These are phyloP conservation scores for Schizosaccharomyces japonicus DNA, from an alignment of 805 yeast genomes.

Conservation along the genomic window DNA sequence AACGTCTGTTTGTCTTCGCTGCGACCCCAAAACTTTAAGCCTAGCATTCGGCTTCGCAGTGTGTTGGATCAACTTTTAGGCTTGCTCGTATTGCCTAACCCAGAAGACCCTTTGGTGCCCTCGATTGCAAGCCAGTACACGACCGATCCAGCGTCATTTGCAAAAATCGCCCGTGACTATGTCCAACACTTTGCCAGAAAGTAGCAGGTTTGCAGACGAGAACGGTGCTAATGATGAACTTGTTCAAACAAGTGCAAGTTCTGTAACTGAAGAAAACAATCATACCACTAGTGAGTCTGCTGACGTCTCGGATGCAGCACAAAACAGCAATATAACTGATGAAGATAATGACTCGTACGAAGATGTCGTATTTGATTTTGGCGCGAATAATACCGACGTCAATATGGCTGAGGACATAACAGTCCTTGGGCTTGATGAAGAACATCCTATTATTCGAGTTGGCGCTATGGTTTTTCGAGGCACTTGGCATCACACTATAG, in stretches of 20 bases:
- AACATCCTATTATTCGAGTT: neutral
- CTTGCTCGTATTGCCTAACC: neutral
- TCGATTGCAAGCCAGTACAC: neutral
- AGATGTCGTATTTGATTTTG: neutral
- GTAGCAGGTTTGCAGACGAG: neutral
- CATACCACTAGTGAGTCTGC: too few species aligned
- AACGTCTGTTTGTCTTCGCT: neutral
- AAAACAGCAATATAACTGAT: too few species aligned
- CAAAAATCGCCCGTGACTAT: neutral
- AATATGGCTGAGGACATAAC: neutral
- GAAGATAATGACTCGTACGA: neutral
- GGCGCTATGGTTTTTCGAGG: slow-evolving; percentile 2
- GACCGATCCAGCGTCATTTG: slow-evolving; percentile 1
- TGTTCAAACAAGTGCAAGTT: too few species aligned
- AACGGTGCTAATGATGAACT: neutral
- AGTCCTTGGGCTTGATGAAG: neutral
- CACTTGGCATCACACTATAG: neutral
- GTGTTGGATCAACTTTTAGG: neutral
- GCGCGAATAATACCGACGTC: neutral
- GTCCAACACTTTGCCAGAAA: slow-evolving; percentile 1
- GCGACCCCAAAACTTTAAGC: neutral
- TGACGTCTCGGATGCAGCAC: too few species aligned
- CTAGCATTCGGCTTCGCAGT: neutral
- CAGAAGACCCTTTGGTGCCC: neutral
- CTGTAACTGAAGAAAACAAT: too few species aligned